Percentiles rank a stretch among this genome's conserved stretches.
Evolutionary conservation across 306 rosid genomes (phyloP).

Genomic region (Hippophae tibetana): DNA sequence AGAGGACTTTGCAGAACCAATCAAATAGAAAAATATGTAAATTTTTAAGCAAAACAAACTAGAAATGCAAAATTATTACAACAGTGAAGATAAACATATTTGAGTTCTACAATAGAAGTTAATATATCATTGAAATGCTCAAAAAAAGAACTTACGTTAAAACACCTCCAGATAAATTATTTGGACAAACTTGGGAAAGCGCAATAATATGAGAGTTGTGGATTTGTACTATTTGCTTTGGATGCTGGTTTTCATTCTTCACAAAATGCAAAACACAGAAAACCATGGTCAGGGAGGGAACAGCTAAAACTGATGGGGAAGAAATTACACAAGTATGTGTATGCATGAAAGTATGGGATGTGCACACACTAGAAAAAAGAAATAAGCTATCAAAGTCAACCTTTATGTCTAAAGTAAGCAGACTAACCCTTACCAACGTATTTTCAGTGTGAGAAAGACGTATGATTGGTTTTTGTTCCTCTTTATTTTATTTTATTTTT

Average conservation of each 20-base stretch:
- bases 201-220: slow-evolving; percentile 68
- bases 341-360: no score
- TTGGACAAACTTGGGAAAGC: slow-evolving; percentile 61
- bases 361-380: no score
- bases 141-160: slow-evolving; percentile 63
- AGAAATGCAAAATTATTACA: background rate
- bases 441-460: no score
- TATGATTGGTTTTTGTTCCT: no score
- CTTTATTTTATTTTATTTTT: no score
- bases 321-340: no score
- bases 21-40: slow-evolving; percentile 4
- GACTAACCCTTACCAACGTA: no score
- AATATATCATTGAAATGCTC: slow-evolving; percentile 6
- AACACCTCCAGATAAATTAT: slow-evolving; percentile 59
- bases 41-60: slow-evolving; percentile 7
- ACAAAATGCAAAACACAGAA: slow-evolving; percentile 13
- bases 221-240: slow-evolving; percentile 45
- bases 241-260: slow-evolving; percentile 69
- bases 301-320: no score
- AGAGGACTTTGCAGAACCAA: slow-evolving; percentile 73
- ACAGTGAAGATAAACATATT: background rate
- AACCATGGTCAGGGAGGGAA: slow-evolving; percentile 19
- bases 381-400: no score
- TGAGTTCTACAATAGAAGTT: slow-evolving; percentile 1
- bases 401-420: no score